Base-by-base conservation (phyloP, 1,284 basidiomycete genomes). In the Ustilago shanxiensis region DNA sequence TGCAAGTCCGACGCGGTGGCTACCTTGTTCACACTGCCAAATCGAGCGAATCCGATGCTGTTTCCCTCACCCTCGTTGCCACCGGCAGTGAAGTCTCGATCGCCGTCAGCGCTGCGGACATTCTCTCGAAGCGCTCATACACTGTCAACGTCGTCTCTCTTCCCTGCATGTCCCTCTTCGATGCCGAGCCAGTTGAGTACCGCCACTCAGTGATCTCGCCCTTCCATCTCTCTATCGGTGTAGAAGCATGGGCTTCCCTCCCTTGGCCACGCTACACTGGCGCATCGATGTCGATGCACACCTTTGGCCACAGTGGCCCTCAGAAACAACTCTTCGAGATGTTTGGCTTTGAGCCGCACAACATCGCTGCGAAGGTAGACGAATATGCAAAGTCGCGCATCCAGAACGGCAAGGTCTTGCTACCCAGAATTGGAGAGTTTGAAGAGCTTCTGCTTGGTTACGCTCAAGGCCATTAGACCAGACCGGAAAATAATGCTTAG, bases 131-230 rank as follows among this genome's bases (percentile, higher is more conserved):
- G 66, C 2, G 3, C 14, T 18, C 28, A 4, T 53, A 53, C 88
- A 93, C 92, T 88, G 91, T 90, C 72, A 90, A 94, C 55, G 86
- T 97, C 63, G 93, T 95, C 83, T 93, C 91, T 84, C 87, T 97
- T 85, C 95, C 95, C 24, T 95, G 93, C 88, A 93, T 92, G 91
- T 89, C 92, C 74, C 90, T 93, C 70, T 98, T 98, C 87, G 93
- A 95, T 87, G 88, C 90, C 82, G 95, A 97, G 88, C 88, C 90
- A 71, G 86, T 89, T 81, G 90, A 91, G 72, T 98, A 98, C n/a
- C n/a, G n/a, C n/a, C n/a, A n/a, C n/a, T n/a, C n/a, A n/a, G n/a
- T n/a, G n/a, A n/a, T n/a, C n/a, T 89, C 90, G 89, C 85, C 87
- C 94, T 81, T 91, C 91, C 82, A 94, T 96, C 60, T 88, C 47